Base-by-base conservation (phyloP, 2,329 filamentous ascomycete species). In the Exutisphaerella laricina region DNA sequence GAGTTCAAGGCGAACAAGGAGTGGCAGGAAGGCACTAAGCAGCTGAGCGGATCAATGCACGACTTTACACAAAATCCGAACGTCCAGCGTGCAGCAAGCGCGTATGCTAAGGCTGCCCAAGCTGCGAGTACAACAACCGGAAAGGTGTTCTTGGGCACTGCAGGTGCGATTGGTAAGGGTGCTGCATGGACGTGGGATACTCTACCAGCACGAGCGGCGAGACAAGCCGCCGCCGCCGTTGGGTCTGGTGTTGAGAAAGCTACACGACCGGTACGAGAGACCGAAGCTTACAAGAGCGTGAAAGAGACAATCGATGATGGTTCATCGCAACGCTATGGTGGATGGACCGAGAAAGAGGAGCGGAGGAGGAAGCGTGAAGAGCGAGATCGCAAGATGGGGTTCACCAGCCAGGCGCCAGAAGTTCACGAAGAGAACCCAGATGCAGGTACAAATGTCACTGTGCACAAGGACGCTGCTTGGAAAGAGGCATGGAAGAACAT, bases 401-500 rank as follows among this genome's bases (percentile, higher is more conserved):
- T 46, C 34, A 38, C 52, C 55, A 73, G 67, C 31, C 56, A 70
- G 65, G 33, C 53, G 35, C 56, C 65, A 1, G 80, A 88, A 60
- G 77, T 82, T 5, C 69, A 83, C 61, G 79, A 86, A 43, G 92
- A 95, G 66, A 84, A 97, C 63, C 88, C 87, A 54, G 96, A 92
- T 45, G 92, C 92, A 46, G 92, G 92, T 47, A 95, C 89, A 44
- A 94, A 94, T 61, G 73, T 98, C 36, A 97, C 90, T 1, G 66
- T 98, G 1, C 92, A 98, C 75, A 98, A 98, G 69, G 92, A 98
- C 57, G 83, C 92, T 10, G 86, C 85, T 16, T 97, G 90, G 88
- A 96, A 95, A 70, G 90, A 97, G 66, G 88, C 88, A n/a, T 98
- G 92, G 92, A 80, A 84, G 58, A 85, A 92, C 39, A 98, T 97